phyloP scores from a whole-genome alignment of 495 filamentous ascomycete species.

The Trypethelium eluteriae region DNA sequence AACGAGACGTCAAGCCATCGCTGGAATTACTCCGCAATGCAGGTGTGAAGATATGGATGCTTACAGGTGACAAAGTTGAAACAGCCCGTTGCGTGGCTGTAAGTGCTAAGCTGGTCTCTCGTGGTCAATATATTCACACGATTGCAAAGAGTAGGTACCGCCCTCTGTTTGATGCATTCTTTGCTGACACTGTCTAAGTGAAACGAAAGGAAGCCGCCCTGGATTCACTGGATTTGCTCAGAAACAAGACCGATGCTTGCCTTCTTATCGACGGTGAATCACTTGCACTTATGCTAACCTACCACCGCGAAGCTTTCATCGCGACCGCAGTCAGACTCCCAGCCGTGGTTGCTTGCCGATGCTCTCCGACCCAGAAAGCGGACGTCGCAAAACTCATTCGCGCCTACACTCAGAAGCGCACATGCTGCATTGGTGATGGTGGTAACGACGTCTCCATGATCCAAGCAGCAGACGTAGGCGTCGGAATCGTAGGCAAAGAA shows the following conservation, averaged over 20 bases:
- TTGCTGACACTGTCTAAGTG: slow-evolving; percentile 28
- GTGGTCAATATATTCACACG: slow-evolving; percentile 93
- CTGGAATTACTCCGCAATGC: slow-evolving; percentile 93
- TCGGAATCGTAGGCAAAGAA: slow-evolving; percentile 97
- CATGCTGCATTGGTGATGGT: slow-evolving; percentile 94
- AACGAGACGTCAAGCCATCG: slow-evolving; percentile 88
- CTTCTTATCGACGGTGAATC: slow-evolving; percentile 94
- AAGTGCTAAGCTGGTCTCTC: slow-evolving; percentile 83
- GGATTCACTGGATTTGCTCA: slow-evolving; percentile 78
- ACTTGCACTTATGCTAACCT: slow-evolving; percentile 68
- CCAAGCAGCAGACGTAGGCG: slow-evolving; percentile 92
- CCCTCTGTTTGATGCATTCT: background rate
- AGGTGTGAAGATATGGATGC: slow-evolving; percentile 99
- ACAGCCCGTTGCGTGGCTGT: slow-evolving; percentile 96
- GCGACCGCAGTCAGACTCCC: slow-evolving; percentile 79
- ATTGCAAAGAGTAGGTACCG: slow-evolving; percentile 57
- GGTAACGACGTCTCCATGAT: slow-evolving; percentile 99
- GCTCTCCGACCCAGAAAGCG: slow-evolving; percentile 94
- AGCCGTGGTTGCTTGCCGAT: slow-evolving; percentile 91
- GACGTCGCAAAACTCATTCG: slow-evolving; percentile 89
- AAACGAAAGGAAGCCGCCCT: slow-evolving; percentile 70
- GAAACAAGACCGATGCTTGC: slow-evolving; percentile 77
- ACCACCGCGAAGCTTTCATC: slow-evolving; percentile 80
- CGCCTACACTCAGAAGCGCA: slow-evolving; percentile 80
- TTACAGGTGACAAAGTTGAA: slow-evolving; percentile 98